Evolutionary conservation across 2,329 filamentous ascomycete species (phyloP).

Genomic region (Beauveria bassiana): DNA sequence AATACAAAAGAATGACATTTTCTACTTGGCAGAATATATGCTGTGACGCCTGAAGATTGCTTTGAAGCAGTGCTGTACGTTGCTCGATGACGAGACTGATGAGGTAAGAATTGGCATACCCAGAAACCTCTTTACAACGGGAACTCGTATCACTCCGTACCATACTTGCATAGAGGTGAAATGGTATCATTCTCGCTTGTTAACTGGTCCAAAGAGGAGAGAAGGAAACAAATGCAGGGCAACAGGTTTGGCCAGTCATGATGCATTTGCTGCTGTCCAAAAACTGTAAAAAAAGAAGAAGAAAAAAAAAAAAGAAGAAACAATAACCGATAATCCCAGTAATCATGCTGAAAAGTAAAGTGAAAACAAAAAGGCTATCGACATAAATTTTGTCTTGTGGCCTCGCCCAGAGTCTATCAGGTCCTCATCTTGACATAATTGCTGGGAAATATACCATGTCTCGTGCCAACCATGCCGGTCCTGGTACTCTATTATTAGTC

Average conservation of each 20-base stretch:
- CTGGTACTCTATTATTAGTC: slow-evolving; percentile 29
- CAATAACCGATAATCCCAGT: neutral
- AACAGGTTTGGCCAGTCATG: neutral
- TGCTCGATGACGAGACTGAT: too few relatives aligned
- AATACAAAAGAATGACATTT: too few relatives aligned
- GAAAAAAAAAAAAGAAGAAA: neutral
- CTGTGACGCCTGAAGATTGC: too few relatives aligned
- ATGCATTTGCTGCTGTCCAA: neutral
- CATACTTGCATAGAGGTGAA: neutral
- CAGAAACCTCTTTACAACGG: too few relatives aligned
- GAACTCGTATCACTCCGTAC: too few relatives aligned
- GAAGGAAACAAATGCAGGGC: neutral
- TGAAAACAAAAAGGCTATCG: neutral
- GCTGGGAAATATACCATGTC: slow-evolving; percentile 89
- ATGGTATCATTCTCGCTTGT: slow-evolving; percentile 10
- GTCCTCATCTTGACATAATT: slow-evolving; percentile 58
- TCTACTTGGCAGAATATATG: too few relatives aligned
- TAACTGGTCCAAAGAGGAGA: neutral
- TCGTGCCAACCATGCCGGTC: slow-evolving; percentile 81
- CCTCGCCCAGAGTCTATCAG: neutral
- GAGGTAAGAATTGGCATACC: too few relatives aligned
- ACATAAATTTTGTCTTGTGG: neutral
- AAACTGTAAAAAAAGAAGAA: neutral
- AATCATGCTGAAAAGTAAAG: neutral
- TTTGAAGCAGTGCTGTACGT: too few relatives aligned